Evolutionary conservation across 2,329 filamentous ascomycete species (phyloP).

Genomic region (Nemania sp.): DNA sequence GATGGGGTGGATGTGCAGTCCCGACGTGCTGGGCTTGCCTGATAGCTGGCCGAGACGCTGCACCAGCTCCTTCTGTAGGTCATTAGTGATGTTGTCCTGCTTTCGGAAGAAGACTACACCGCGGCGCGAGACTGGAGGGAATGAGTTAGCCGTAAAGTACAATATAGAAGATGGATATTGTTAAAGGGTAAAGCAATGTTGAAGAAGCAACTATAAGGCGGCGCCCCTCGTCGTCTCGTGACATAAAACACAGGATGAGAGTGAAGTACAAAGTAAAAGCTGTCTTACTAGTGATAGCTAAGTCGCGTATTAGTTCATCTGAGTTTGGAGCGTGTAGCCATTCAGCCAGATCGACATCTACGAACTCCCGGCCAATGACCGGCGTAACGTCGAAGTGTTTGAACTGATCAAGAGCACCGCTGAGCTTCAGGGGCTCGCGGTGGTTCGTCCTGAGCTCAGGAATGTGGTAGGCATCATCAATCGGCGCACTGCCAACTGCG

Average conservation of each 20-base stretch:
- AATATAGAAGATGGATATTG: too few species aligned
- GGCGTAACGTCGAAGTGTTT: slow-evolving; percentile 64
- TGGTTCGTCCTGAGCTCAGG: slow-evolving; percentile 33
- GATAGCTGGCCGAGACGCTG: slow-evolving; percentile 61
- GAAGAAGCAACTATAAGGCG: too few species aligned
- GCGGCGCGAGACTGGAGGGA: slow-evolving; percentile 61
- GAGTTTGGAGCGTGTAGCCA: slow-evolving; percentile 63
- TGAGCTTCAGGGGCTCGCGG: slow-evolving; percentile 49
- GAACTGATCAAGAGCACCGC: slow-evolving; percentile 54
- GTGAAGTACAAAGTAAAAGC: neutral
- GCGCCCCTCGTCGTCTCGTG: too few species aligned
- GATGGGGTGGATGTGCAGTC: slow-evolving; percentile 64
- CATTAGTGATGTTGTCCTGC: slow-evolving; percentile 63
- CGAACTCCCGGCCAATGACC: slow-evolving; percentile 64
- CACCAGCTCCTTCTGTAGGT: slow-evolving; percentile 67
- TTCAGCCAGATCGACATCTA: slow-evolving; percentile 61
- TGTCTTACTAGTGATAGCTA: slow-evolving; percentile 65
- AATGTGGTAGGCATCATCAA: slow-evolving; percentile 18
- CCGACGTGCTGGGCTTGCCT: slow-evolving; percentile 58
- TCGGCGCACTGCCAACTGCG: slow-evolving; percentile 22
- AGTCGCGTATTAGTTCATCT: slow-evolving; percentile 65
- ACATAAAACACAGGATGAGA: neutral
- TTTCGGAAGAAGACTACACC: slow-evolving; percentile 72
- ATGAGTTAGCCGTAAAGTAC: neutral
- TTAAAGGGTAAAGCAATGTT: neutral